These are phyloP conservation scores for Cercospora beticola DNA, from an alignment of 2,329 filamentous ascomycete genomes.

Conservation along the genomic window DNA sequence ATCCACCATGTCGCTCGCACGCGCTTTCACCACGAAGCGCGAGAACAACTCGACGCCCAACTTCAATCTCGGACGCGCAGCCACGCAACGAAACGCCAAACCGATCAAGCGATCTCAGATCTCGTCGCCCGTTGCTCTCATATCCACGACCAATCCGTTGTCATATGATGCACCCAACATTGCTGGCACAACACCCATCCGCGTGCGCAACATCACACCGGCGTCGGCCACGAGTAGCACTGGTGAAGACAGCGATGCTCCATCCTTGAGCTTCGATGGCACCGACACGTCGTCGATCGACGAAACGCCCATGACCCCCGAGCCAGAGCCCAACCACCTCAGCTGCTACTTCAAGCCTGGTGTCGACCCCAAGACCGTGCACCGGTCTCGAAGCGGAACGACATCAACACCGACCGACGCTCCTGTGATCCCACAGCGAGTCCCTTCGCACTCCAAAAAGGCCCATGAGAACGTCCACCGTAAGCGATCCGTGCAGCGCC, in stretches of 20 bases:
- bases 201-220: slow-evolving; percentile 28
- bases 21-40: slow-evolving; percentile 72
- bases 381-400: slow-evolving; percentile 60
- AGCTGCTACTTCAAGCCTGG: slow-evolving; percentile 59
- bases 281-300: slow-evolving; percentile 62
- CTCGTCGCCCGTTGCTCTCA: slow-evolving; percentile 78
- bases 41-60: slow-evolving; percentile 51
- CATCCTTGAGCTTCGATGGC: slow-evolving; percentile 54
- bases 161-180: slow-evolving; percentile 93
- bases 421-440: slow-evolving; percentile 72
- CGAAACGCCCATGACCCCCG: slow-evolving; percentile 45
- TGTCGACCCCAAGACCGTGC: slow-evolving; percentile 33
- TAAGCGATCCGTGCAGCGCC: slow-evolving; percentile 59
- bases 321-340: slow-evolving; percentile 56
- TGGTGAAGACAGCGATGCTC: slow-evolving; percentile 71
- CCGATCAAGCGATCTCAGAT: slow-evolving; percentile 69
- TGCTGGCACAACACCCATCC: slow-evolving; percentile 33
- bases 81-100: slow-evolving; percentile 49
- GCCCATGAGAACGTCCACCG: slow-evolving; percentile 74
- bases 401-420: slow-evolving; percentile 50
- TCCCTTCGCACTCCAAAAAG: slow-evolving; percentile 86
- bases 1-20: slow-evolving; percentile 58
- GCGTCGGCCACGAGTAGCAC: slow-evolving; percentile 50
- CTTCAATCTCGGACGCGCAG: slow-evolving; percentile 41
- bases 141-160: slow-evolving; percentile 95